These are phyloP conservation scores for Pichia cephalocereana DNA, from an alignment of 805 yeast species.

Conservation along the genomic window DNA sequence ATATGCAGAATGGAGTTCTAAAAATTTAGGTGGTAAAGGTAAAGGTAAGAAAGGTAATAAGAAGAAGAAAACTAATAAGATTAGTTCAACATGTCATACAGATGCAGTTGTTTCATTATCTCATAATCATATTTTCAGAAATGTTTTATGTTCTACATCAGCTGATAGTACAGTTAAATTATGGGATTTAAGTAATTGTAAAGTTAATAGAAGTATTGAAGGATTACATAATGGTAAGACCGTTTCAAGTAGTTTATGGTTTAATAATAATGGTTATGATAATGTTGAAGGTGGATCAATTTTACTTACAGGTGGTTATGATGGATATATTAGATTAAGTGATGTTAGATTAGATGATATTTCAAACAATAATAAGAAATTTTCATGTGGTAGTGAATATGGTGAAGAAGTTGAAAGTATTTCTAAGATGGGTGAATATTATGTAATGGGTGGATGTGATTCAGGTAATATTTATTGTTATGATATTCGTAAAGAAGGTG, in stretches of 20 bases:
- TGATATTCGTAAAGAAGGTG: constrained; percentile 53
- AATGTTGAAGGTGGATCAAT: constrained; percentile 47
- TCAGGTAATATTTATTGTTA: constrained; percentile 82
- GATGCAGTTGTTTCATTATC: constrained; percentile 88
- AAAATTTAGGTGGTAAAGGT: constrained; percentile 28
- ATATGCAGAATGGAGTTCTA: constrained; percentile 19
- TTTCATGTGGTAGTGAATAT: constrained; percentile 40
- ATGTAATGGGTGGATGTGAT: constrained; percentile 71
- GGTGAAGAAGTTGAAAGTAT: constrained; percentile 77
- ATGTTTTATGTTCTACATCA: constrained; percentile 85
- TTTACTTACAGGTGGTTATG: constrained; percentile 88
- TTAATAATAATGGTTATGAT: constrained; percentile 28
- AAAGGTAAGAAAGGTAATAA: constrained; percentile 40
- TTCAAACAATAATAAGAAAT: constrained; percentile 48
- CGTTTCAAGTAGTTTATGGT: constrained; percentile 87
- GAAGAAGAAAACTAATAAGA: constrained; percentile 37
- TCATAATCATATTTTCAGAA: constrained; percentile 72
- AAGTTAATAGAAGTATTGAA: constrained; percentile 67
- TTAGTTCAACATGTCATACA: constrained; percentile 65
- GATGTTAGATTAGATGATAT: constrained; percentile 76
- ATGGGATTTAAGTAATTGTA: constrained; percentile 79
- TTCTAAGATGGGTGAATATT: constrained; percentile 55
- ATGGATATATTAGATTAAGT: constrained; percentile 67
- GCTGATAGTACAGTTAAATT: constrained; percentile 92
- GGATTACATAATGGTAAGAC: constrained; percentile 65